Evolutionary conservation across 345 rosid genomes (phyloP), one percentile per base, ranked within the genome.

Genomic region (Zanthoxylum bungeanum): DNA sequence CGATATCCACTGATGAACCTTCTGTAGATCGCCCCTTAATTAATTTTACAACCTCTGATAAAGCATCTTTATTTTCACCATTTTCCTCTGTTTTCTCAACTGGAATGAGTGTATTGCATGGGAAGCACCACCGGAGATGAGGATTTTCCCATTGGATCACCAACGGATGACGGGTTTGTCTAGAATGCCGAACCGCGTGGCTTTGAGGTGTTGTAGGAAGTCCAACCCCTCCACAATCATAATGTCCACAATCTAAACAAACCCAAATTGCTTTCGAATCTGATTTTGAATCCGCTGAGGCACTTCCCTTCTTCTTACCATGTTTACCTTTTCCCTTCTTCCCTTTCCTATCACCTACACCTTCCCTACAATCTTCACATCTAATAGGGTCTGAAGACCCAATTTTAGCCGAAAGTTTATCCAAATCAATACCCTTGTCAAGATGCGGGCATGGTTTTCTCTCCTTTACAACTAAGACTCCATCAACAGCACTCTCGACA

Each of bases 181-280:
- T 86, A 70, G 80, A 80, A 75, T 96, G 99, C 47, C 86, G 78
- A 74, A 82, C 76, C 8, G 86, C 97, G 78, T 96, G 99, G 71
- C 88, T 83, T 62, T 90, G 94, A 56, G 90, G 44, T 64, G 85
- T 83, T 56, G 88, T 88, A 17, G 99, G 99, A 44, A 93, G 82
- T 27, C 98, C 98, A 79, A 88, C 83, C 60, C 97, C 97, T 33
- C 91, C 98, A 82, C 99, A 96, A 8, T 85, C 83, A 82, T 69
- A 90, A 81, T 87, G 92, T 58, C 97, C 98, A 79, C 99, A 96
- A 53, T 83, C 87, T 87, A 96, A 88, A 76, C 99, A 96, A 77
- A 93, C 77, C 99, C 99, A 96, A 47, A 87, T 81, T 56, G 93
- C 95, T 77, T 85, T 91, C 0, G 77, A 76, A 40, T 88, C 83